Base-by-base conservation (phyloP, 2,329 filamentous ascomycete genomes). In the Coniochaeta ligniaria region DNA sequence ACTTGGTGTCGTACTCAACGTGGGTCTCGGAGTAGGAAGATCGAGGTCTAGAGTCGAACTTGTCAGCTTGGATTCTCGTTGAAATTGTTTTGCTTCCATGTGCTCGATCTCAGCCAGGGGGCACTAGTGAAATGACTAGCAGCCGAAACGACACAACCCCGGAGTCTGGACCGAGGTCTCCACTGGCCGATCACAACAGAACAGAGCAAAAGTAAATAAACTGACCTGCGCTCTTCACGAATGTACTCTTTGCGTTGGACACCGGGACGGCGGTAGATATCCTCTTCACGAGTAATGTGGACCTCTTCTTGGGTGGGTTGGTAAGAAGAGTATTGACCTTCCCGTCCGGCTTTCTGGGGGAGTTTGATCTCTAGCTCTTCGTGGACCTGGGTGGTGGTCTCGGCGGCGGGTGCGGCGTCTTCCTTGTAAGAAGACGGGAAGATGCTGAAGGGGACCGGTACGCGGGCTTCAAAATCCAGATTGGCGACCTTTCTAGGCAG, bases 391-490 rank as follows among this genome's bases (percentile, higher is more conserved):
- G 86, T 87, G 77, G 70, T 71, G 59, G 61, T 61, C 59, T 62
- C 61, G 54, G 67, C 62, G 63, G 66, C 28, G 33, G 54, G 9
- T 38, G 75, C 64, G 61, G 68, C 68, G 62, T 67, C 66, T 67
- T 72, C 72, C 68, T 69, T 69, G 70, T 73, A 73, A 59, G 71
- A 71, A 47, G 70, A 68, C 60, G 68, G 68, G 66, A 70, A 70
- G 97, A 98, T 81, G 92, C 91, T 97, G 88, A 97, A 96, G 83
- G 94, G 94, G 82, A 98, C 95, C 85, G 94, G 92, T 81, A 97
- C 91, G 81, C 92, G 91, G 82, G 93, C 92, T 90, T 96, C 93
- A 95, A 96, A 97, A 91, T 97, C 93, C 93, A 97, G 93, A 84
- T 92, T 97, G 91, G 83, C 91, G 89, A 89, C 87, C 88, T 90